Conservation (phyloP, 163 green algal genomes). For the Picocystis sp. region DNA sequence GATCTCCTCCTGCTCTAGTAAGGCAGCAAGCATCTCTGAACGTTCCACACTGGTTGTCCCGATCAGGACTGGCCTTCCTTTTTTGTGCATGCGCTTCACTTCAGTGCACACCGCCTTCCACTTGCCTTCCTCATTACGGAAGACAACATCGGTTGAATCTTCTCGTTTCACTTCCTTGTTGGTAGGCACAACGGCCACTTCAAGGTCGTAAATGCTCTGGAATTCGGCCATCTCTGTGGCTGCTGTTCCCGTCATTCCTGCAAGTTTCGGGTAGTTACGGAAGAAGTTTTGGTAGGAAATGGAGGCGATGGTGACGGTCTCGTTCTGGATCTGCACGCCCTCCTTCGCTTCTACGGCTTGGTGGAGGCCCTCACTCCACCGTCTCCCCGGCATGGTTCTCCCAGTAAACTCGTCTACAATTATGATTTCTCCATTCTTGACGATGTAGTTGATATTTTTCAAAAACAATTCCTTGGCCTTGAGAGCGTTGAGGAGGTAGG, state of each 20-base stretch:
- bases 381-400: constrained; percentile 80
- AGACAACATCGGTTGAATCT: constrained; percentile 86
- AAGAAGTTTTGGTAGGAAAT: constrained; percentile 85
- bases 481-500: constrained; percentile 91
- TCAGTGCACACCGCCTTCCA: constrained; percentile 62
- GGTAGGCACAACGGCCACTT: constrained; percentile 73
- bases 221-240: constrained; percentile 83
- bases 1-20: constrained; percentile 44
- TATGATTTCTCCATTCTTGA: constrained; percentile 63
- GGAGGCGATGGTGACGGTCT: constrained; percentile 84
- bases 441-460: constrained; percentile 89
- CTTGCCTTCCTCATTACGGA: constrained; percentile 38
- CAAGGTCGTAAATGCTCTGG: constrained; percentile 79
- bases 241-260: constrained; percentile 88
- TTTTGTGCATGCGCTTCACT: constrained; percentile 66
- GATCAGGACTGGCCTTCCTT: constrained; percentile 69
- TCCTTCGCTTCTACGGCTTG: constrained; percentile 97
- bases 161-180: constrained; percentile 44
- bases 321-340: constrained; percentile 70
- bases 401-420: constrained; percentile 98
- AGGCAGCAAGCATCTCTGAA: constrained; percentile 56
- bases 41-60: constrained; percentile 89
- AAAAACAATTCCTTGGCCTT: constrained; percentile 95
- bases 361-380: constrained; percentile 85
- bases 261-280: constrained; percentile 60